phyloP scores from a whole-genome alignment of 164 flowering plant species.

The Liriodendron chinense region DNA sequence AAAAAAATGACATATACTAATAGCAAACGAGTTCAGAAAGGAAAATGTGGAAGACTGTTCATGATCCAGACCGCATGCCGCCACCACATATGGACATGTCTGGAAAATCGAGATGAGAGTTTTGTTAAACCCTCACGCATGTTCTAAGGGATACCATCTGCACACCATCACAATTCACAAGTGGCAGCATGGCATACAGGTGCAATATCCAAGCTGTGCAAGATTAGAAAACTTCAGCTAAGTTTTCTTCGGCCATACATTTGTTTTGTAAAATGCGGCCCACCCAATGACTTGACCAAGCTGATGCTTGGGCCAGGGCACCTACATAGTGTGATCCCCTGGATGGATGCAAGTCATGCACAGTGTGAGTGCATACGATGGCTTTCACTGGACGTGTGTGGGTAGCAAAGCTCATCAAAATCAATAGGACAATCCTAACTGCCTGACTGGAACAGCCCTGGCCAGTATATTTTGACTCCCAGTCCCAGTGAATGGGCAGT shows the following conservation, averaged over 20 bases:
- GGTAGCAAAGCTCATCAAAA: neutral
- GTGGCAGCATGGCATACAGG: too few relatives aligned
- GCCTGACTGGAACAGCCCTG: neutral
- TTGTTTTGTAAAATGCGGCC: too few relatives aligned
- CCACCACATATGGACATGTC: neutral
- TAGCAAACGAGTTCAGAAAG: neutral
- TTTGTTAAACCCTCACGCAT: neutral
- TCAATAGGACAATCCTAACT: neutral
- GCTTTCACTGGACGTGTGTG: neutral
- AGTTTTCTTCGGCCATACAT: too few relatives aligned
- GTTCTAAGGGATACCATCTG: neutral
- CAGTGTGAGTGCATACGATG: too few relatives aligned
- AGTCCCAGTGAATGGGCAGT: neutral
- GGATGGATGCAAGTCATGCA: too few relatives aligned
- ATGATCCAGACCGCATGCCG: too few relatives aligned
- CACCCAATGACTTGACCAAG: too few relatives aligned
- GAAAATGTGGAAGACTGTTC: neutral
- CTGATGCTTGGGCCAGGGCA: too few relatives aligned
- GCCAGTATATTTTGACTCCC: neutral
- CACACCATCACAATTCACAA: too few relatives aligned
- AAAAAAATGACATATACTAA: neutral
- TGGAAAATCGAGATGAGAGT: neutral
- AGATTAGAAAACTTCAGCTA: too few relatives aligned
- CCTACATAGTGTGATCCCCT: too few relatives aligned
- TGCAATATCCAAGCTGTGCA: too few relatives aligned